Base-by-base conservation (phyloP, 1,139 yeast genomes). In the Zhuliangozyma blackwelliae region DNA sequence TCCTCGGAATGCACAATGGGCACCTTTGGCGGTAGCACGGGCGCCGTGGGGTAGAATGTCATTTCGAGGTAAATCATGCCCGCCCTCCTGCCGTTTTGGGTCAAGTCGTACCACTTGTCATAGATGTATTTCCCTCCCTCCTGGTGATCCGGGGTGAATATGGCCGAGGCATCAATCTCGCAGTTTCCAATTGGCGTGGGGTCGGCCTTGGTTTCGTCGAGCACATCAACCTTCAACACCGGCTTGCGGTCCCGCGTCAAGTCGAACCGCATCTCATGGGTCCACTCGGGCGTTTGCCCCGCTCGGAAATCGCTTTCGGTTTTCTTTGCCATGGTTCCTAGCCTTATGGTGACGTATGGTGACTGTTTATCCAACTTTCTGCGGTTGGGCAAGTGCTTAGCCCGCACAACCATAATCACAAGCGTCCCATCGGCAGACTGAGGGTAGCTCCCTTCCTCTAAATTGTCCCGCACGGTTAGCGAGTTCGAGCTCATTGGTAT, bases 201-300 rank as follows among this genome's bases (percentile, higher is more conserved):
- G 30, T 85, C 85, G 51, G 79, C 76, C 50, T 88, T 89, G 32
- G 87, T 84, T 54, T 92, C 95, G 57, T 92, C 97, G 46, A 90
- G 74, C 1, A 88, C 81, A 35, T 87, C 88, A 1, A 92, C 64
- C 45, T 78, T 78, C 59, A 92, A 58, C 1, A 70, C 45, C 1
- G 89, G 85, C 39, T 69, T 75, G 22, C 85, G 70, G 32, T 82
- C 84, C 19, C 84, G 69, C 2, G 79, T 68, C 28, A 84, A 57
- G 29, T 75, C 72, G 58, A 85, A 88, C 47, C 92, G 68, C 33
- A 82, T 71, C 48, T 86, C 90, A 47, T 81, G 82, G 43, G 86
- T 83, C 87, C 96, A 89, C 31, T 72, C 77, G 0, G 97, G 97
- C 2, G 87, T 83, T 55, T 89, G 97, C 1, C 97, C 97, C 1